A percentile compares a stretch with the other conserved stretches of the same genome.
These are phyloP conservation scores for Leccinum fibrillosum DNA, from an alignment of 768 basidiomycete species.

Conservation along the genomic window DNA sequence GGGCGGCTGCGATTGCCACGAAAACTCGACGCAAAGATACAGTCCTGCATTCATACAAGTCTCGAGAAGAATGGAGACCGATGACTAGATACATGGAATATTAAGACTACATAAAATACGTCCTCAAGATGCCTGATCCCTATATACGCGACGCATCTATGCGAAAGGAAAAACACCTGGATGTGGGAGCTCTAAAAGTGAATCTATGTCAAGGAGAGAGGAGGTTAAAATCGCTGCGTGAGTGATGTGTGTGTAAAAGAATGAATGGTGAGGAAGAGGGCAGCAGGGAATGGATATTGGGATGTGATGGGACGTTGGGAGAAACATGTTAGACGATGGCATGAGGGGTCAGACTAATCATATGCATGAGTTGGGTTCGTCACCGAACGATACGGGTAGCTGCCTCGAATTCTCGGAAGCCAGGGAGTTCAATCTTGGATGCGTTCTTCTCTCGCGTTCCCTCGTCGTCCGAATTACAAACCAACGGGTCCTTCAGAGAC, in stretches of 20 bases:
- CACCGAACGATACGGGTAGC: conserved; percentile 32
- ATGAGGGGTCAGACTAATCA: conserved; percentile 1
- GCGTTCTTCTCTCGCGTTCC: conserved; percentile 15
- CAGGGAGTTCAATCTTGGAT: conserved; percentile 50
- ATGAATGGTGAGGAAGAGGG: conserved; percentile 5
- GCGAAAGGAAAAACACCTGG: conserved; percentile 11
- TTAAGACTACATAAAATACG: conserved; percentile 34
- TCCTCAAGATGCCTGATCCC: conserved; percentile 35
- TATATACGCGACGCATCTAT: conserved; percentile 32
- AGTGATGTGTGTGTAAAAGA: neutral
- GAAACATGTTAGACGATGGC: conserved; percentile 6
- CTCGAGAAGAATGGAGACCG: conserved; percentile 6
- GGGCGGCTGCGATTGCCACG: neutral
- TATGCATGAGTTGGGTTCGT: conserved; percentile 7
- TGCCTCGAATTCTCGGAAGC: conserved; percentile 63
- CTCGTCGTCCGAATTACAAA: conserved; percentile 23
- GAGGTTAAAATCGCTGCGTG: conserved; percentile 9
- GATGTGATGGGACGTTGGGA: conserved; percentile 12
- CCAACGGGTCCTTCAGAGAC: conserved; percentile 9
- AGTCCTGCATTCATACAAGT: conserved; percentile 21
- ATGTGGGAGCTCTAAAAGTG: conserved; percentile 19
- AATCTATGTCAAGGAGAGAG: conserved; percentile 18
- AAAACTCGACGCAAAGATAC: conserved; percentile 6
- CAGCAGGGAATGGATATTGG: conserved; percentile 13
- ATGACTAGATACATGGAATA: conserved; percentile 28